Percentiles rank a stretch among this genome's conserved stretches.
Conservation (phyloP, 1,284 basidiomycete species). For the Moesziomyces globuligerus region DNA sequence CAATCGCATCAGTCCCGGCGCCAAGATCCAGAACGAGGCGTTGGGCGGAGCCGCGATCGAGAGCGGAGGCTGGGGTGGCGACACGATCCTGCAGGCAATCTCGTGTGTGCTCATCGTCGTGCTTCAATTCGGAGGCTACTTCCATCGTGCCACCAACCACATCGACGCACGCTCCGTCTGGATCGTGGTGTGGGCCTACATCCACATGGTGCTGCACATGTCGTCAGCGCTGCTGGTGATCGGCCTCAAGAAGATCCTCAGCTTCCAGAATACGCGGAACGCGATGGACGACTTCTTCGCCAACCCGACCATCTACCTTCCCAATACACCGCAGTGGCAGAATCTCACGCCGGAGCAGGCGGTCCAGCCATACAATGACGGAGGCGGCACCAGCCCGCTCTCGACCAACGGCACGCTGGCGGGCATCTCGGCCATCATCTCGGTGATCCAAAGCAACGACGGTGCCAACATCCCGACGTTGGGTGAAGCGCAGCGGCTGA, state of each 20-base stretch:
- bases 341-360: slow-evolving; percentile 13
- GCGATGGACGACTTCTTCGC: slow-evolving; percentile 17
- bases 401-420: slow-evolving; percentile 16
- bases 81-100: slow-evolving; percentile 33
- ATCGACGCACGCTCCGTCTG: slow-evolving; percentile 22
- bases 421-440: slow-evolving; percentile 22
- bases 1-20: slow-evolving; percentile 43
- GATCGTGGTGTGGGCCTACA: slow-evolving; percentile 39
- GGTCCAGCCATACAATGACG: slow-evolving; percentile 1
- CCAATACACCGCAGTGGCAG: slow-evolving; percentile 7
- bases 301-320: slow-evolving; percentile 20
- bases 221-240: slow-evolving; percentile 39
- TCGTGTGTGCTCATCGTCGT: slow-evolving; percentile 39
- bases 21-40: slow-evolving; percentile 9
- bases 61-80: slow-evolving; percentile 40
- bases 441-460: slow-evolving; percentile 37
- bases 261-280: slow-evolving; percentile 40
- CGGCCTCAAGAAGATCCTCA: slow-evolving; percentile 40
- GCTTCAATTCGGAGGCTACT: slow-evolving; percentile 42
- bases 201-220: slow-evolving; percentile 44
- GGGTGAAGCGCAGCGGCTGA: slow-evolving; percentile 17
- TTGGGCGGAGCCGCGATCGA: slow-evolving; percentile 15
- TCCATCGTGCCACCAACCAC: slow-evolving; percentile 25
- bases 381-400: slow-evolving; percentile 8
- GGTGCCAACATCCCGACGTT: slow-evolving; percentile 30